A percentile compares a stretch with the other conserved stretches of the same genome.
These are phyloP conservation scores for Podila horticola DNA, from an alignment of 192 early-diverging fungal genomes.

Conservation along the genomic window DNA sequence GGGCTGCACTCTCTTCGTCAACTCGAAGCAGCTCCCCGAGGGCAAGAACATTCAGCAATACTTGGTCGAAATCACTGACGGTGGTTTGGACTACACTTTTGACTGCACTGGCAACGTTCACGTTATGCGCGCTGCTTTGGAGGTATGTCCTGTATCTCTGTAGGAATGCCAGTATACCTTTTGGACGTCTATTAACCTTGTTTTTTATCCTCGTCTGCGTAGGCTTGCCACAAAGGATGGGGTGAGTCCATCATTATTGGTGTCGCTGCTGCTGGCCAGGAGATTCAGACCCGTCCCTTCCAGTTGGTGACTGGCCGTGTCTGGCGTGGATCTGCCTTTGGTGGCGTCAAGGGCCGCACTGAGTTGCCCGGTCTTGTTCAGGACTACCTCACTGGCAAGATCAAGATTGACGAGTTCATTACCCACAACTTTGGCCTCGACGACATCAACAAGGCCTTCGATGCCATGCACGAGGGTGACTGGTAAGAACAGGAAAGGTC, in stretches of 20 bases:
- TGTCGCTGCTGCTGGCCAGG: constrained; percentile 92
- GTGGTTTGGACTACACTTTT: constrained; percentile 96
- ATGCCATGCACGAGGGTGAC: constrained; percentile 85
- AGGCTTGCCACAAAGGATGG: constrained; percentile 89
- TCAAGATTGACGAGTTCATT: constrained; percentile 94
- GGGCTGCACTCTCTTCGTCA: constrained; percentile 44
- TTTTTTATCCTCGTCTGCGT: background rate
- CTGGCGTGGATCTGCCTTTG: constrained; percentile 97
- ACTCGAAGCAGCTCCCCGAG: constrained; percentile 27
- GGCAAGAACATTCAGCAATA: constrained; percentile 62
- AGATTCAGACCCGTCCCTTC: constrained; percentile 94
- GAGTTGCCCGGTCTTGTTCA: constrained; percentile 90
- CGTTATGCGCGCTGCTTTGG: constrained; percentile 95
- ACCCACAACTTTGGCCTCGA: constrained; percentile 84
- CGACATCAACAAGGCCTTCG: constrained; percentile 95
- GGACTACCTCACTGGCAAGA: constrained; percentile 82
- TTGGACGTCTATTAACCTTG: background rate
- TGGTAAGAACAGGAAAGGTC: constrained; percentile 50
- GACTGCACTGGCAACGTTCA: constrained; percentile 94
- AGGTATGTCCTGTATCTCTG: constrained; percentile 60
- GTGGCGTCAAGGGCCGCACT: constrained; percentile 94
- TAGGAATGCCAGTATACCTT: background rate
- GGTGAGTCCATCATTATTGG: constrained; percentile 91
- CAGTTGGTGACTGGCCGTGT: constrained; percentile 96
- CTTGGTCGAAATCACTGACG: constrained; percentile 91